These are phyloP conservation scores for Talaromyces piceae DNA, from an alignment of 2,329 filamentous ascomycete genomes.

Conservation along the genomic window DNA sequence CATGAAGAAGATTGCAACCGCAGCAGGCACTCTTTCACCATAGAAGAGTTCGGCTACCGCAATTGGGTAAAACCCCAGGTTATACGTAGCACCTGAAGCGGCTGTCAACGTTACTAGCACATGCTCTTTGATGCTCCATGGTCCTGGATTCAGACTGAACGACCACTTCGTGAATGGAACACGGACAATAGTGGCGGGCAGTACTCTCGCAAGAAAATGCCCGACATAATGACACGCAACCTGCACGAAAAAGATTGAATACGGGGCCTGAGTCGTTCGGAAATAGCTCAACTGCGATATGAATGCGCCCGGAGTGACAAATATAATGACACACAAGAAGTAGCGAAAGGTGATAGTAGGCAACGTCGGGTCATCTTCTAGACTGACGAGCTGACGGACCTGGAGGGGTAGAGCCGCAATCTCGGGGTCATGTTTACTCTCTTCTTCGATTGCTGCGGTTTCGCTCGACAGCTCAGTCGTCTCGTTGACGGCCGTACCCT, in stretches of 20 bases:
- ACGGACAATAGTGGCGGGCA: constrained; percentile 43
- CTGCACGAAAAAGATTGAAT: constrained; percentile 56
- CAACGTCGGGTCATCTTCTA: constrained; percentile 50
- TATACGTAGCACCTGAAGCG: constrained; percentile 47
- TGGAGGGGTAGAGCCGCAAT: constrained; percentile 48
- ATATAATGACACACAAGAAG: constrained; percentile 48
- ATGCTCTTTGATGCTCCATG: constrained; percentile 53
- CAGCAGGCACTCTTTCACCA: constrained; percentile 44
- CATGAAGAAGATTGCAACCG: constrained; percentile 55
- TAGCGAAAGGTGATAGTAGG: constrained; percentile 55
- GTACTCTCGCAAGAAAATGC: constrained; percentile 44
- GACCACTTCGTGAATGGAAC: constrained; percentile 42
- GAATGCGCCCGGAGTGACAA: constrained; percentile 52
- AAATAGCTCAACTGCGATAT: constrained; percentile 51
- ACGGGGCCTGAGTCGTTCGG: constrained; percentile 51
- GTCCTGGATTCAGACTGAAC: constrained; percentile 51
- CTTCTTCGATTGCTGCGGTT: constrained; percentile 18
- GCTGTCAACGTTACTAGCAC: constrained; percentile 50
- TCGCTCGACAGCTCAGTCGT: constrained; percentile 7
- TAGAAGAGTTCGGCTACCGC: constrained; percentile 53
- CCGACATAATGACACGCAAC: constrained; percentile 51
- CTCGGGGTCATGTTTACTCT: constrained; percentile 42
- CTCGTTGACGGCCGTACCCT: background rate
- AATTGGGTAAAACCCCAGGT: constrained; percentile 46
- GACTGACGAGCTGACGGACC: constrained; percentile 50